Conservation (phyloP, 257 asterid species). For the Petunia secreta region DNA sequence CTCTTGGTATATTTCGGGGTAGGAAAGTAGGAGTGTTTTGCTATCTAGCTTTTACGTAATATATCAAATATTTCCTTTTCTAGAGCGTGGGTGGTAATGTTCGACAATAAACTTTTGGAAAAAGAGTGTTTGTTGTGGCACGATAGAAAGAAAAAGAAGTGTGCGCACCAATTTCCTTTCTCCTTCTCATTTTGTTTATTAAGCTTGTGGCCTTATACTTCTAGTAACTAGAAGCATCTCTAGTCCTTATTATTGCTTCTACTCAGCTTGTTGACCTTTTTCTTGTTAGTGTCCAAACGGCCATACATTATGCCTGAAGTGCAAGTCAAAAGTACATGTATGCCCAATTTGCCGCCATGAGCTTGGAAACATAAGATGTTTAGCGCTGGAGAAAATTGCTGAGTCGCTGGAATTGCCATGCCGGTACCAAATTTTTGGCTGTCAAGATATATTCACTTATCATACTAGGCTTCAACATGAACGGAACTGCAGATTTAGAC, state of each 20-base stretch:
- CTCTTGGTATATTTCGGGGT: neutral
- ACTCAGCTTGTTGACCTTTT: neutral
- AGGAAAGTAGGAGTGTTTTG: neutral
- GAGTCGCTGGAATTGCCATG: slow-evolving; percentile 51
- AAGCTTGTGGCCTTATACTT: slow-evolving; percentile 15
- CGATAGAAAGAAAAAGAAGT: neutral
- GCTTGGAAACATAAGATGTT: slow-evolving; percentile 54
- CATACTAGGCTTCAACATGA: slow-evolving; percentile 45
- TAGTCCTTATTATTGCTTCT: too few relatives aligned
- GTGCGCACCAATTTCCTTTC: neutral
- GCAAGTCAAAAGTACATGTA: slow-evolving; percentile 38
- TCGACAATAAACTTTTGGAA: neutral
- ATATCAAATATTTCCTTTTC: neutral
- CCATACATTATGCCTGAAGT: slow-evolving; percentile 41
- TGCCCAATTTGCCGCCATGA: slow-evolving; percentile 54
- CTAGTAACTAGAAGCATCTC: neutral
- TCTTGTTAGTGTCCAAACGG: slow-evolving; percentile 47
- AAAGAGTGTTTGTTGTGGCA: neutral
- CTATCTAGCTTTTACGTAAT: neutral
- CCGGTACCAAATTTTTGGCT: slow-evolving; percentile 42
- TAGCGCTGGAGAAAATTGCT: slow-evolving; percentile 53
- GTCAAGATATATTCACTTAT: slow-evolving; percentile 45
- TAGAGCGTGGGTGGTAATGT: neutral
- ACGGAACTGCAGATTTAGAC: slow-evolving; percentile 44
- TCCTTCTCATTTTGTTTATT: neutral